Evolutionary conservation across 1,284 basidiomycete genomes (phyloP).

Genomic region (Sporisorium exsertum): DNA sequence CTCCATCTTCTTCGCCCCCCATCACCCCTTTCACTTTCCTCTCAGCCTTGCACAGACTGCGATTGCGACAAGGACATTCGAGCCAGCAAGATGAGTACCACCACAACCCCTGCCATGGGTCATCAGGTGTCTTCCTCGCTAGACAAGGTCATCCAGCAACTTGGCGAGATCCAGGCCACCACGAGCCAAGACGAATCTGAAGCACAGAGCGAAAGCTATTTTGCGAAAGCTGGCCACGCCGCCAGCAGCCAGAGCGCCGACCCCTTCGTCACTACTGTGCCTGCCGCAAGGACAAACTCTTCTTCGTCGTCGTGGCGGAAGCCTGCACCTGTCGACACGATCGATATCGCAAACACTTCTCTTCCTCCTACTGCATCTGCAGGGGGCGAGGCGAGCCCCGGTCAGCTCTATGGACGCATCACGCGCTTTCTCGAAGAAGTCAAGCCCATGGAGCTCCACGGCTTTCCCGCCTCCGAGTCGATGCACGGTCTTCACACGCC

Average conservation of each 20-base stretch:
- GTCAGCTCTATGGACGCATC: not conserved
- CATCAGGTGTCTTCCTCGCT: not conserved
- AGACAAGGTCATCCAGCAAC: not conserved
- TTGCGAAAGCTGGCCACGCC: not conserved
- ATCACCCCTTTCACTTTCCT: not conserved
- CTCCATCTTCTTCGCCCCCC: not conserved
- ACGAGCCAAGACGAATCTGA: not conserved
- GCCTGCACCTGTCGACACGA: not conserved
- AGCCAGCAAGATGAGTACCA: not conserved
- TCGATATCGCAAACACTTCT: not conserved
- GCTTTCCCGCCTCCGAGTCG: not conserved
- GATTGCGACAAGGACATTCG: not conserved
- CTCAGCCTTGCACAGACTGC: not conserved
- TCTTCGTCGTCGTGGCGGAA: not conserved
- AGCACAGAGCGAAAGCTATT: not conserved
- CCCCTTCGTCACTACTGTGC: not conserved
- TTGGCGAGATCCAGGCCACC: not conserved
- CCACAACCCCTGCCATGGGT: not conserved
- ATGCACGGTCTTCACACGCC: not conserved
- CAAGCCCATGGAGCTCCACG: not conserved
- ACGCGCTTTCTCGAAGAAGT: not conserved
- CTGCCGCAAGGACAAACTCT: not conserved
- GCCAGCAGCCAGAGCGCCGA: not conserved
- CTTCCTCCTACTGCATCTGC: not conserved
- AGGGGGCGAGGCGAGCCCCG: not conserved